Evolutionary conservation across 768 basidiomycete species (phyloP).

Genomic region (Macrocybe gigantea): DNA sequence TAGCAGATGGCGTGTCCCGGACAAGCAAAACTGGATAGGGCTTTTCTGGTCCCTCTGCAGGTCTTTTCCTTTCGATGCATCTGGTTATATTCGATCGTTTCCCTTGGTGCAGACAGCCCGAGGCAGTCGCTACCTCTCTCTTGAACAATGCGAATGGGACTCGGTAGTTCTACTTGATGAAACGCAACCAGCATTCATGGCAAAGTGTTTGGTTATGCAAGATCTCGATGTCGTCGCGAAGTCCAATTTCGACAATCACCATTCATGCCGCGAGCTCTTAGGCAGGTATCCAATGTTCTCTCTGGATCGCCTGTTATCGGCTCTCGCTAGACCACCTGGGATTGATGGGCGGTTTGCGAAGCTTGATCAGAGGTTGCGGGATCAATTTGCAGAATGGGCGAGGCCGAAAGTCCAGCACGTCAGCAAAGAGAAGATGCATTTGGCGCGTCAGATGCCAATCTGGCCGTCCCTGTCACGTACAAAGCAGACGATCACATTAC

Average conservation of each 20-base stretch:
- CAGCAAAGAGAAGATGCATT: slow-evolving; percentile 12
- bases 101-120: slow-evolving; percentile 28
- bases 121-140: slow-evolving; percentile 22
- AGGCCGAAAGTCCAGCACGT: slow-evolving; percentile 9
- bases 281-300: too few relatives aligned
- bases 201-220: too few relatives aligned
- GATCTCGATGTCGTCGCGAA: too few relatives aligned
- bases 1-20: too few relatives aligned
- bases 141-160: slow-evolving; percentile 19
- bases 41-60: slow-evolving; percentile 23
- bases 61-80: slow-evolving; percentile 4
- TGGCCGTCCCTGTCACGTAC: slow-evolving; percentile 17
- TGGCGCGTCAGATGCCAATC: slow-evolving; percentile 22
- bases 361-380: too few relatives aligned
- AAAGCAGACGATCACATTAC: neutral
- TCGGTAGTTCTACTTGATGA: slow-evolving; percentile 17
- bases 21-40: slow-evolving; percentile 17
- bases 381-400: slow-evolving; percentile 25
- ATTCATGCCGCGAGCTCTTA: too few relatives aligned
- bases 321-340: too few relatives aligned
- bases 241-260: too few relatives aligned
- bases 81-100: slow-evolving; percentile 16
- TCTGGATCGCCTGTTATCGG: too few relatives aligned
- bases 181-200: too few relatives aligned
- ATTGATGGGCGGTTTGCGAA: too few relatives aligned